Evolutionary conservation across 2,329 filamentous ascomycete genomes (phyloP).

Genomic region (Aspergillus neoniger): DNA sequence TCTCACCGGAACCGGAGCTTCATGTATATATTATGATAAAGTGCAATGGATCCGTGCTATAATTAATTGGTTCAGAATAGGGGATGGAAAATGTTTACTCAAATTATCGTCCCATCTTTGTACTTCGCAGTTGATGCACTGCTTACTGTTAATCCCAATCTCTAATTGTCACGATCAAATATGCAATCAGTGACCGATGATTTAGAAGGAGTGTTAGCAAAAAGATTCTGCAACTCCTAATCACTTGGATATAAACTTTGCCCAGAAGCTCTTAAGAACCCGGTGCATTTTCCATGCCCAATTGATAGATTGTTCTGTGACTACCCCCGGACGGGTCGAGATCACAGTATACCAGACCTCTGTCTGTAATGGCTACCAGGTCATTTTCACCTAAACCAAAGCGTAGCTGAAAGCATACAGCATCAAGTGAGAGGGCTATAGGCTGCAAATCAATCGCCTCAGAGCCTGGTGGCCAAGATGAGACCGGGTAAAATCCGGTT

Average conservation of each 20-base stretch:
- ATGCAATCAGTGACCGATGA: too few relatives aligned
- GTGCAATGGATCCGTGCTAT: too few relatives aligned
- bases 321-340: conserved; percentile 34
- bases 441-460: conserved; percentile 35
- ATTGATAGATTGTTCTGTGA: conserved; percentile 18
- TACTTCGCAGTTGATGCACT: too few relatives aligned
- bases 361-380: conserved; percentile 45
- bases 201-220: too few relatives aligned
- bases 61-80: too few relatives aligned
- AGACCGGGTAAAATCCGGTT: conserved; percentile 35
- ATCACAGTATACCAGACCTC: conserved; percentile 43
- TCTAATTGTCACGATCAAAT: too few relatives aligned
- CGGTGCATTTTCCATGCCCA: conserved; percentile 3
- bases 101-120: too few relatives aligned
- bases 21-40: too few relatives aligned
- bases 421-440: conserved; percentile 35
- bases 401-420: conserved; percentile 41
- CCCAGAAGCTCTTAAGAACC: neutral
- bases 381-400: conserved; percentile 42
- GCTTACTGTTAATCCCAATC: too few relatives aligned
- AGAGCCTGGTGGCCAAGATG: conserved; percentile 24
- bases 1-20: too few relatives aligned
- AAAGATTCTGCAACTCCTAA: too few relatives aligned
- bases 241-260: neutral
- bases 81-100: too few relatives aligned